Evolutionary conservation across 2,329 filamentous ascomycete species (phyloP).

Genomic region (Hortaea werneckii): DNA sequence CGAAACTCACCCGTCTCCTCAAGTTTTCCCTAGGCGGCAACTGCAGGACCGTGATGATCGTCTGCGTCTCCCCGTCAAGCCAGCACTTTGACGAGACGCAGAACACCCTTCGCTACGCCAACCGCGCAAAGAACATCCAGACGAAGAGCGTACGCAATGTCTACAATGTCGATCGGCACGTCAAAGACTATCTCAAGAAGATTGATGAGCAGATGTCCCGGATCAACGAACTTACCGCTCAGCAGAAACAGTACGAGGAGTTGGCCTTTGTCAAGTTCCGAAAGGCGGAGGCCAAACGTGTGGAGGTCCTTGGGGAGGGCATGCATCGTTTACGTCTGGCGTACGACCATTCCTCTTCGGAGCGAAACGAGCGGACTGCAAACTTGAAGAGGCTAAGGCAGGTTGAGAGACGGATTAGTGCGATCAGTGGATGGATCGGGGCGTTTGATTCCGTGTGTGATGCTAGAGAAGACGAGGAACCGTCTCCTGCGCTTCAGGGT

Average conservation of each 20-base stretch:
- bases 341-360: conserved; percentile 67
- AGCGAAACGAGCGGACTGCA: conserved; percentile 67
- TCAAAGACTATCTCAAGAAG: conserved; percentile 98
- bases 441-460: conserved; percentile 81
- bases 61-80: conserved; percentile 93
- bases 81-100: conserved; percentile 97
- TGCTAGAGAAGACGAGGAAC: conserved; percentile 56
- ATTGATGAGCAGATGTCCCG: conserved; percentile 97
- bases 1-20: conserved; percentile 85
- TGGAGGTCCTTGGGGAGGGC: conserved; percentile 65
- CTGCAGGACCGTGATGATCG: conserved; percentile 99
- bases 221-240: conserved; percentile 88
- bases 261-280: conserved; percentile 79
- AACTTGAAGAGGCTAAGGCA: conserved; percentile 75
- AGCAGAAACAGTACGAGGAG: conserved; percentile 80
- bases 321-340: conserved; percentile 68
- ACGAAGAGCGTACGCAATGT: conserved; percentile 99
- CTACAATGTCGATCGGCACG: conserved; percentile 97
- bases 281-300: conserved; percentile 80
- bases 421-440: conserved; percentile 86
- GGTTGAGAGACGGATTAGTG: conserved; percentile 72
- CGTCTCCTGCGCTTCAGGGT: conserved; percentile 55
- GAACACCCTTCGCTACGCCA: conserved; percentile 93
- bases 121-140: conserved; percentile 97
- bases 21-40: conserved; percentile 97